Evolutionary conservation across 192 early-diverging fungal genomes (phyloP).

Genomic region (Coemansia sp.): DNA sequence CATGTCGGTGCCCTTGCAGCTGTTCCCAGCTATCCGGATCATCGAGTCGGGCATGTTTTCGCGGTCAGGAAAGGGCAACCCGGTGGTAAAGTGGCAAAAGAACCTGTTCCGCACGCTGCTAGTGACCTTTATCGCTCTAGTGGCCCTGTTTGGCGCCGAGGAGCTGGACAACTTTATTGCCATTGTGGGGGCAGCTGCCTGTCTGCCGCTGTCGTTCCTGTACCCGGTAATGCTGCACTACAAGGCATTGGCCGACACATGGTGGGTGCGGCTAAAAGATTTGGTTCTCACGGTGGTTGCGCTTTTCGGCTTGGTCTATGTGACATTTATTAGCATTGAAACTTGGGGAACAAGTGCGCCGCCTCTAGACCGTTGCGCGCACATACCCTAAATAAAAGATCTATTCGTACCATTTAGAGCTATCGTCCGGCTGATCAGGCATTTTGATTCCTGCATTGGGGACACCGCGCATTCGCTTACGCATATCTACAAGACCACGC

Average conservation of each 20-base stretch:
- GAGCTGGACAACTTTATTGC: slow-evolving; percentile 83
- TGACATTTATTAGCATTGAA: slow-evolving; percentile 73
- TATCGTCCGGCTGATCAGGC: slow-evolving; percentile 29
- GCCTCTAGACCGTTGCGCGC: slow-evolving; percentile 34
- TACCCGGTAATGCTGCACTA: slow-evolving; percentile 89
- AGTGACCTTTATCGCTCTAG: slow-evolving; percentile 64
- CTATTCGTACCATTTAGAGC: slow-evolving; percentile 35
- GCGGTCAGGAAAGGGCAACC: slow-evolving; percentile 75
- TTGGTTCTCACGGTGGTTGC: slow-evolving; percentile 66
- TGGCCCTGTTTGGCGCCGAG: slow-evolving; percentile 74
- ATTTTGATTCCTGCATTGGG: slow-evolving; percentile 23
- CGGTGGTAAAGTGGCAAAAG: slow-evolving; percentile 81
- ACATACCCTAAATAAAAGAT: not conserved
- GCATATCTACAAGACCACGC: slow-evolving; percentile 53
- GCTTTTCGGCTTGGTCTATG: slow-evolving; percentile 70
- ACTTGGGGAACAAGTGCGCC: slow-evolving; percentile 44
- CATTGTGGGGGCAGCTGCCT: slow-evolving; percentile 77
- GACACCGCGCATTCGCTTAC: slow-evolving; percentile 47
- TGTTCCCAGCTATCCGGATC: slow-evolving; percentile 93
- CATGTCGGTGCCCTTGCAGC: slow-evolving; percentile 86
- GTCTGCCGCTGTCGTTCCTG: slow-evolving; percentile 73
- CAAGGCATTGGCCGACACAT: slow-evolving; percentile 57
- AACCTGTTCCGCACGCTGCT: slow-evolving; percentile 74
- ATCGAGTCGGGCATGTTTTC: slow-evolving; percentile 83
- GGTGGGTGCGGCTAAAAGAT: slow-evolving; percentile 56